A percentile compares a stretch with the other conserved stretches of the same genome.
Conservation (phyloP, 2,329 filamentous ascomycete species). For the Trichoderma brevicompactum region DNA sequence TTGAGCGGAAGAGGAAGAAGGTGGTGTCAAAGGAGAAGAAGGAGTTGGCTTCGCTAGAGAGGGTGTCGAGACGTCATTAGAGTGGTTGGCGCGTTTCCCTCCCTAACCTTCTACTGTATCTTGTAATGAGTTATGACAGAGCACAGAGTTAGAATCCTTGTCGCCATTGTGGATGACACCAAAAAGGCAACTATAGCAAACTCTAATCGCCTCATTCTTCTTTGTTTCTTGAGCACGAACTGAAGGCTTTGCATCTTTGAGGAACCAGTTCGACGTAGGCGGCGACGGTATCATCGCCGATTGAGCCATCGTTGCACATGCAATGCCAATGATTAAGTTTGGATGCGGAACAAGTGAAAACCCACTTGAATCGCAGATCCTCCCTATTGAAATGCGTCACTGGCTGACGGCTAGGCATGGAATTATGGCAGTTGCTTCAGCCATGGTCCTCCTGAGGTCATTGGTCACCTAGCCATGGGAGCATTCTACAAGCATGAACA, state of each 20-base stretch:
- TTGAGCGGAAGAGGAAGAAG: slow-evolving; percentile 91
- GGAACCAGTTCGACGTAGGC: background rate
- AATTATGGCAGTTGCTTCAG: background rate
- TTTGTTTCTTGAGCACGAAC: background rate
- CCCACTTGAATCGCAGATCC: slow-evolving; percentile 13
- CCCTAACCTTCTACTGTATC: background rate
- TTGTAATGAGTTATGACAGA: slow-evolving; percentile 17
- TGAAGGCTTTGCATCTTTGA: background rate
- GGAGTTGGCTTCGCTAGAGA: slow-evolving; percentile 57
- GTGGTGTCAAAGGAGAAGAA: slow-evolving; percentile 82
- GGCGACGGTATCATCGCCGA: background rate
- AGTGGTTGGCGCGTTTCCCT: background rate
- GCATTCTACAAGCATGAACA: background rate
- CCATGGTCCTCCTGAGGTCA: slow-evolving; percentile 10
- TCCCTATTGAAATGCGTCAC: slow-evolving; percentile 6
- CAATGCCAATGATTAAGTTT: background rate
- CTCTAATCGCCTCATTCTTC: background rate
- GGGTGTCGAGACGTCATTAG: slow-evolving; percentile 33
- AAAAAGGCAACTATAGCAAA: too few relatives aligned
- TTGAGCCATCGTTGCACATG: background rate
- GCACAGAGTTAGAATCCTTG: background rate
- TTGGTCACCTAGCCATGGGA: background rate
- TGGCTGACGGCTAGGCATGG: background rate
- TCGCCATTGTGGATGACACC: background rate
- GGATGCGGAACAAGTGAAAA: background rate